Conservation (phyloP, 148 eudicot species). For the Arbutus unedo region DNA sequence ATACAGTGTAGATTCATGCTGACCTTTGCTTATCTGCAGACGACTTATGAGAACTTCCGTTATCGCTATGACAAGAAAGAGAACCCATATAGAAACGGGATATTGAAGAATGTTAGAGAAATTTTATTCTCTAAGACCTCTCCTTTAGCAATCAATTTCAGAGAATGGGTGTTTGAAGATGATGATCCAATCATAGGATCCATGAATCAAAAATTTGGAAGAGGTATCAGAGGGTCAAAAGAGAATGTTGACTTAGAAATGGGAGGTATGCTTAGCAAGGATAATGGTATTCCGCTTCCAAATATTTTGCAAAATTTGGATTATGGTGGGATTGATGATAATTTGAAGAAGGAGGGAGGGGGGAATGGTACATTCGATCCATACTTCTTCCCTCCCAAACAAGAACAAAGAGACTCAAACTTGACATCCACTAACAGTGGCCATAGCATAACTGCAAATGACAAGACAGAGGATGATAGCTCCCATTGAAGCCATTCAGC, state of each 20-base stretch:
- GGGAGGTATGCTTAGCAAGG: constrained; percentile 28
- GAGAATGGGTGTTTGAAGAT: constrained; percentile 45
- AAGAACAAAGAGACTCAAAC: constrained; percentile 13
- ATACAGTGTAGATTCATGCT: neutral
- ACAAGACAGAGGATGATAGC: constrained; percentile 14
- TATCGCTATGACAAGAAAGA: constrained; percentile 58
- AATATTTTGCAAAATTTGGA: constrained; percentile 34
- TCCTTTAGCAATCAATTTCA: constrained; percentile 40
- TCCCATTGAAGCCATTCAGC: constrained; percentile 11
- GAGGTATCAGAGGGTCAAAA: neutral
- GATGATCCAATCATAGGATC: constrained; percentile 27
- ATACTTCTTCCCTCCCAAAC: constrained; percentile 11
- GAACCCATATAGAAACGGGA: constrained; percentile 55
- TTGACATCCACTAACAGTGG: neutral
- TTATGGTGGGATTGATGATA: constrained; percentile 32
- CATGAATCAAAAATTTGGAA: constrained; percentile 5
- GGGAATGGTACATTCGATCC: constrained; percentile 21
- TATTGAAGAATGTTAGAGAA: constrained; percentile 41
- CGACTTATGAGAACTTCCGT: constrained; percentile 75
- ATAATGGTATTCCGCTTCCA: constrained; percentile 24
- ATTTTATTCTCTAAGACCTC: constrained; percentile 40
- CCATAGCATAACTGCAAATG: constrained; percentile 18
- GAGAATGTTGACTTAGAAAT: constrained; percentile 25
- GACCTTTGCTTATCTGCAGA: constrained; percentile 33
- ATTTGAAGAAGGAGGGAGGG: constrained; percentile 19